Evolutionary conservation across 208 protist genomes (phyloP), one percentile per base, ranked within the genome.

Genomic region (Leishmania arabica): DNA sequence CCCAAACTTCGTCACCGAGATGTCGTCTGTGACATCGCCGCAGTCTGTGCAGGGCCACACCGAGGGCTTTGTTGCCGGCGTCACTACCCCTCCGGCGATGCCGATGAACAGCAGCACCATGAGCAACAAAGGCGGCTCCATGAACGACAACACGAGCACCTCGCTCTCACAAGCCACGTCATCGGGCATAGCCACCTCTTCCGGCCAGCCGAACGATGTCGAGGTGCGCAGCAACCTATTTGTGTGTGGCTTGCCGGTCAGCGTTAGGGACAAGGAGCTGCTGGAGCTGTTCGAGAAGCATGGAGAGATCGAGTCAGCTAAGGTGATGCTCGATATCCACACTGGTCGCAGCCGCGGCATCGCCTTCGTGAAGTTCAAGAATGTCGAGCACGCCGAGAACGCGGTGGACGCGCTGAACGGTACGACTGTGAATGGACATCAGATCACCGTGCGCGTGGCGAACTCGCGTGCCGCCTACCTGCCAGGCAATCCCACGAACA

Each of bases 241-340:
- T 82, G 73, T 96, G 64, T 95, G 90, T 75, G 89, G 88, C 42
- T 81, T 96, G 8, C 77, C 84, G 34, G 42, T 79, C 62, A 82
- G 80, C 31, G 78, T 95, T 21, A 77, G 77, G 31, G 93, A 96
- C 80, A 79, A n/a, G 11, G 79, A 88, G 34, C 79, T 96, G 58
- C 21, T 86, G 45, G 75, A 82, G 8, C 56, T 93, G 69, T 96
- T 95, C 31, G 54, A 72, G 19, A 72, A 81, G 37, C 92, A 85
- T 54, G 93, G 93, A 15, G 71, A 54, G 49, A 92, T 96, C 51
- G 86, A 92, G 74, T 93, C 88, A 0, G 89, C 90, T n/a, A 96
- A 96, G 88, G 91, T 96, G 53, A 96, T 96, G 93, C 87, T 96
- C 1, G 83, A 96, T 84, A 96, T 96, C 53, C 88, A 91, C 87